Percentiles rank a stretch among this genome's conserved stretches.
phyloP scores from a whole-genome alignment of 1,139 yeast genomes.

The Taiozyma sp. region DNA sequence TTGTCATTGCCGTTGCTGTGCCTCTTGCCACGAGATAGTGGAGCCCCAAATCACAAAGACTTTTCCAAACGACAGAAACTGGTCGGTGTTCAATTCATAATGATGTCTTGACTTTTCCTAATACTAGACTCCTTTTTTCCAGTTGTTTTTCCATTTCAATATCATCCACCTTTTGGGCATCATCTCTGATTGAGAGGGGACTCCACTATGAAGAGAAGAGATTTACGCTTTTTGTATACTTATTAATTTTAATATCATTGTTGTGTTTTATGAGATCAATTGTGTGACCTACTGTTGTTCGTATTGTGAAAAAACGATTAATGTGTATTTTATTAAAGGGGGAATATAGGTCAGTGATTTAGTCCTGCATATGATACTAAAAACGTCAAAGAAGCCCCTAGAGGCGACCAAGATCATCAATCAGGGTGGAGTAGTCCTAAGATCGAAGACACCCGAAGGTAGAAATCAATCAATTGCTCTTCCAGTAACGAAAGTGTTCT shows the following conservation, averaged over 20 bases:
- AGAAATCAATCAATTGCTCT: constrained; percentile 15
- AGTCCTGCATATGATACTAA: constrained; percentile 22
- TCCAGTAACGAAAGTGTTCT: constrained; percentile 27
- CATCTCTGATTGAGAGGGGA: background rate
- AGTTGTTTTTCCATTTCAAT: background rate
- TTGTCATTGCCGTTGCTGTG: constrained; percentile 50
- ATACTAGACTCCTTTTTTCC: background rate
- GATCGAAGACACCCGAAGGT: background rate
- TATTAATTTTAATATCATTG: background rate
- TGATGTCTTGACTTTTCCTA: background rate
- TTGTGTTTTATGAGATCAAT: background rate
- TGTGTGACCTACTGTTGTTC: background rate
- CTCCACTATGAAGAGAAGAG: background rate
- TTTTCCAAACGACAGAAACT: background rate
- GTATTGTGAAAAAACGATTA: background rate
- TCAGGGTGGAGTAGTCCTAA: constrained; percentile 27
- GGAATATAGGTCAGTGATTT: constrained; percentile 24
- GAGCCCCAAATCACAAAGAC: background rate
- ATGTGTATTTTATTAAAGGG: background rate
- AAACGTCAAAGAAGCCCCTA: background rate
- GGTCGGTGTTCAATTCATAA: background rate
- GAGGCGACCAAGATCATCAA: constrained; percentile 8
- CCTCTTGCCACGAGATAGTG: constrained; percentile 18
- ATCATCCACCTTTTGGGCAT: background rate
- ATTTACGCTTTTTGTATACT: background rate